Percentiles rank a stretch among this genome's conserved stretches.
Conservation (phyloP, 78 protist species). For the slime mould (Dictyostelium discoideum) region DNA sequence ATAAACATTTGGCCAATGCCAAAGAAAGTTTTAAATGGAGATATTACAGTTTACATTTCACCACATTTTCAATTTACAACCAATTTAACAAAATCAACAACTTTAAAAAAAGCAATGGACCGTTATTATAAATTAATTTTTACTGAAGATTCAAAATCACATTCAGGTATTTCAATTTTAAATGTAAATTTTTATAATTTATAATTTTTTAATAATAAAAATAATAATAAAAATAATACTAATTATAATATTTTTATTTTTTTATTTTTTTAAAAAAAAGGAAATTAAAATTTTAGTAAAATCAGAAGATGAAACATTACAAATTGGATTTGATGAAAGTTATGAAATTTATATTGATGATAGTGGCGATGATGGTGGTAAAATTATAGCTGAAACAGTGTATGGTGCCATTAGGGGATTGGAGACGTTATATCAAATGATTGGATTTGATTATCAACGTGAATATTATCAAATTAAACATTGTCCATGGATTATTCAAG, state of each 20-base stretch:
- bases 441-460: background rate
- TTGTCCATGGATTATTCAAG: background rate
- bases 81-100: background rate
- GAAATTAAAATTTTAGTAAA: background rate
- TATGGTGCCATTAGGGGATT: slow-evolving; percentile 63
- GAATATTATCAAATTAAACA: background rate
- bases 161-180: background rate
- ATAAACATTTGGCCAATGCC: background rate
- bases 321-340: slow-evolving; percentile 30
- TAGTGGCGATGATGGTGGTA: background rate
- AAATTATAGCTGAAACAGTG: background rate
- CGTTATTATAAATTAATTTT: background rate
- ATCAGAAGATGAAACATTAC: slow-evolving; percentile 6
- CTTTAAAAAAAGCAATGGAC: background rate
- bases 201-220: background rate
- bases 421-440: slow-evolving; percentile 44
- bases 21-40: background rate
- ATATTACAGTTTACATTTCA: background rate
- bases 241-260: background rate
- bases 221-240: background rate
- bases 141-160: background rate
- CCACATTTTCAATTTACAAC: background rate
- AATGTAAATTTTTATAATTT: background rate
- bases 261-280: background rate
- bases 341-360: background rate